phyloP scores from a whole-genome alignment of 2,329 filamentous ascomycete species.

The Botrytis byssoidea region DNA sequence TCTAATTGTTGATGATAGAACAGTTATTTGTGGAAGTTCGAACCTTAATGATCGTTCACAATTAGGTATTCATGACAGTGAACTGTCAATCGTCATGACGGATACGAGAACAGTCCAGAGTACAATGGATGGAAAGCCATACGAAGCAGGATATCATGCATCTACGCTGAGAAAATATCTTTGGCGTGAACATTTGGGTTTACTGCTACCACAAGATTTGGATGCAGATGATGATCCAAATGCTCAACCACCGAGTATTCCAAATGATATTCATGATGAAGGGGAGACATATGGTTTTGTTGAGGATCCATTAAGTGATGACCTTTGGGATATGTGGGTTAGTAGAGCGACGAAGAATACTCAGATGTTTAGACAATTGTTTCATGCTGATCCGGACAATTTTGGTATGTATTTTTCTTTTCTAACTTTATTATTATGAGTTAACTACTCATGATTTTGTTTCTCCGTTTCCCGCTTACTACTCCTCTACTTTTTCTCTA shows the following conservation, averaged over 20 bases:
- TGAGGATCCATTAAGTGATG: slow-evolving; percentile 66
- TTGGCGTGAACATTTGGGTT: slow-evolving; percentile 87
- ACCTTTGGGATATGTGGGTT: slow-evolving; percentile 70
- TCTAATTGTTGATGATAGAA: slow-evolving; percentile 81
- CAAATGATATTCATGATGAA: slow-evolving; percentile 62
- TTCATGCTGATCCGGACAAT: slow-evolving; percentile 88
- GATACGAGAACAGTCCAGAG: slow-evolving; percentile 71
- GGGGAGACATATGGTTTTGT: slow-evolving; percentile 65
- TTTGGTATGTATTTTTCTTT: slow-evolving; percentile 53
- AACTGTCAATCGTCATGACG: slow-evolving; percentile 86
- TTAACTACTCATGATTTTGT: neutral
- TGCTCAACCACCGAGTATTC: slow-evolving; percentile 68
- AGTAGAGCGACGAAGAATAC: slow-evolving; percentile 68
- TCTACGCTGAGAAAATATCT: slow-evolving; percentile 77
- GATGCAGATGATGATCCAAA: slow-evolving; percentile 68
- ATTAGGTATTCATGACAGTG: slow-evolving; percentile 84
- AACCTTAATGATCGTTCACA: slow-evolving; percentile 93
- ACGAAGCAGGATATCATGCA: slow-evolving; percentile 77
- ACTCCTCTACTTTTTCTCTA: no score
- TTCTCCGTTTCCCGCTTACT: no score
- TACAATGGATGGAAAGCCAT: slow-evolving; percentile 76
- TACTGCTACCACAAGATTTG: slow-evolving; percentile 71
- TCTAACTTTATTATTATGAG: neutral
- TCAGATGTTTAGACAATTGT: slow-evolving; percentile 71
- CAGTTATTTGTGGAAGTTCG: slow-evolving; percentile 80